phyloP scores from a whole-genome alignment of 495 filamentous ascomycete genomes.

The Corynascus novoguineensis region DNA sequence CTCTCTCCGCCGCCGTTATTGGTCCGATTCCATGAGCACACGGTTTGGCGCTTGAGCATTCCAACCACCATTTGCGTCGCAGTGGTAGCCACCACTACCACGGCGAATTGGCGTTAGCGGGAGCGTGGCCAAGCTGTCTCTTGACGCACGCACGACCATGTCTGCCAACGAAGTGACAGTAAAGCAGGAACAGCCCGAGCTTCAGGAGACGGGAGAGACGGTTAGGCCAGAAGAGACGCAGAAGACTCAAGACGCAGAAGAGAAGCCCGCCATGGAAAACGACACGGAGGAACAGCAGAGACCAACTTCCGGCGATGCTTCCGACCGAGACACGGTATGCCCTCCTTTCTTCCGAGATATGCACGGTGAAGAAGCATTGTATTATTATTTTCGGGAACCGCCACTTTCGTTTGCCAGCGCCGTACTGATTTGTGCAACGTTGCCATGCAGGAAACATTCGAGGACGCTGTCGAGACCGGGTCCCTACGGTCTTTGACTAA shows the following conservation, averaged over 20 bases:
- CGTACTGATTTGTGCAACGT: constrained; percentile 18
- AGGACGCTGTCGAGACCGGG: constrained; percentile 63
- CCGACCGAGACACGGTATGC: constrained; percentile 40
- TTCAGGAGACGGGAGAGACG: neutral
- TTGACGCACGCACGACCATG: neutral
- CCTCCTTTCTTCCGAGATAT: neutral
- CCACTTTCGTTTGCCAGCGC: constrained; percentile 14
- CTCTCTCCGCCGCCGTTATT: no score
- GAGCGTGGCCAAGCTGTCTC: neutral
- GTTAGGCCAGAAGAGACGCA: neutral
- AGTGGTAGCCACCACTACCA: neutral
- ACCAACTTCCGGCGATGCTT: constrained; percentile 16
- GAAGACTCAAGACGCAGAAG: neutral
- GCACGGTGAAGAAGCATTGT: neutral
- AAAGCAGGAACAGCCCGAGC: neutral
- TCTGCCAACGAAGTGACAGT: constrained; percentile 1
- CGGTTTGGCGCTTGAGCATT: constrained; percentile 1
- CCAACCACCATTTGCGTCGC: neutral
- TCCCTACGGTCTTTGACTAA: constrained; percentile 46
- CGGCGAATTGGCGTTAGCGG: neutral
- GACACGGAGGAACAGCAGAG: constrained; percentile 1
- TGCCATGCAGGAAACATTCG: constrained; percentile 61
- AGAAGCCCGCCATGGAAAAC: neutral
- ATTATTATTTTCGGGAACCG: constrained; percentile 1
- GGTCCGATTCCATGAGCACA: constrained; percentile 18